Percentiles rank a stretch among this genome's conserved stretches.
These are phyloP conservation scores for Heracleum sosnowskyi DNA, from an alignment of 129 eudicot genomes.

Conservation along the genomic window DNA sequence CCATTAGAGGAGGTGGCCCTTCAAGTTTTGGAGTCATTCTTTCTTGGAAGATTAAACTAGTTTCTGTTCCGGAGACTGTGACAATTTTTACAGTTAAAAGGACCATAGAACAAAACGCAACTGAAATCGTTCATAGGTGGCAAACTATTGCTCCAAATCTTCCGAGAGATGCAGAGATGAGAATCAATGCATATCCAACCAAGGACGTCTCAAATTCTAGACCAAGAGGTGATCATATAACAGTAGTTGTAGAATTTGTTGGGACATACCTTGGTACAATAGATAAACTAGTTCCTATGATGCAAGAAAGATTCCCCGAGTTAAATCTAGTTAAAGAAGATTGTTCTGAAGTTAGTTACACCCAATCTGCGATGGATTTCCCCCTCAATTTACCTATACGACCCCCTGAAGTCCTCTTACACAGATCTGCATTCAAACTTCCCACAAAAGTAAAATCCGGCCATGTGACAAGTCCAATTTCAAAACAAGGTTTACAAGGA, in stretches of 20 bases:
- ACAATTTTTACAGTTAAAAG: neutral
- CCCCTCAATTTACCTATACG: neutral
- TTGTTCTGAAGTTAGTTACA: conserved; percentile 3
- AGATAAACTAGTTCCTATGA: neutral
- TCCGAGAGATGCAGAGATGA: neutral
- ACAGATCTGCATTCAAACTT: neutral
- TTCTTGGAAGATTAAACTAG: neutral
- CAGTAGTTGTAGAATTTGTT: neutral
- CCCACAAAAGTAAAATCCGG: neutral
- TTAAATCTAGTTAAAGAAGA: neutral
- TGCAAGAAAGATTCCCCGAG: neutral
- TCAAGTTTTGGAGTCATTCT: conserved; percentile 2
- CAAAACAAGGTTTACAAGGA: neutral
- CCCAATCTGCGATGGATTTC: neutral
- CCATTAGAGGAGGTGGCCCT: neutral
- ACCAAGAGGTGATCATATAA: neutral
- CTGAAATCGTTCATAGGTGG: neutral
- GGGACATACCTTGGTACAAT: neutral
- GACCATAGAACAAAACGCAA: neutral
- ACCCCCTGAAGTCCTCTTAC: neutral
- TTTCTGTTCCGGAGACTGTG: neutral
- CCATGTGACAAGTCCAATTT: neutral
- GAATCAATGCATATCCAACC: neutral
- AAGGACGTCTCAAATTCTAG: neutral
- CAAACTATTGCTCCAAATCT: neutral